Evolutionary conservation across 1,284 basidiomycete species (phyloP).

Genomic region (Puccinia triticina): DNA sequence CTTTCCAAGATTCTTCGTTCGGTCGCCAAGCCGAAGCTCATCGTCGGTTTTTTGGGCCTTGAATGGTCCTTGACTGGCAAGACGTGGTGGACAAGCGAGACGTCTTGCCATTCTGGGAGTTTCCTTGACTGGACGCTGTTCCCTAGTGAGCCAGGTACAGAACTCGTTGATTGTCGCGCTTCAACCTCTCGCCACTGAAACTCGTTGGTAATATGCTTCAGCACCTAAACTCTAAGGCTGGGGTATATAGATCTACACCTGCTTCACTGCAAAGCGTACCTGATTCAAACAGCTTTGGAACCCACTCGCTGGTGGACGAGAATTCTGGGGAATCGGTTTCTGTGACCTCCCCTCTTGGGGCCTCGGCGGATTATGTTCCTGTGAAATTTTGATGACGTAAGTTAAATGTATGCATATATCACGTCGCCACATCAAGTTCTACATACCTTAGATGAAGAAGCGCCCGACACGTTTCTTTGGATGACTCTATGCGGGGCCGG

Average conservation of each 20-base stretch:
- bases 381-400: neutral
- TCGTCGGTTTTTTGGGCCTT: conserved; percentile 17
- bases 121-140: conserved; percentile 16
- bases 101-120: conserved; percentile 38
- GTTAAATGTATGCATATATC: neutral
- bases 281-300: conserved; percentile 50
- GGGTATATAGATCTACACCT: neutral
- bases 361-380: conserved; percentile 6
- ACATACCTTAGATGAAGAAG: conserved; percentile 25
- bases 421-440: neutral
- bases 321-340: neutral
- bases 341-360: conserved; percentile 5
- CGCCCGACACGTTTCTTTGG: conserved; percentile 11
- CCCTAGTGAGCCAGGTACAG: neutral
- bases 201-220: neutral
- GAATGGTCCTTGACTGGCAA: conserved; percentile 46
- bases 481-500: neutral
- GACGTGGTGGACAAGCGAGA: conserved; percentile 49
- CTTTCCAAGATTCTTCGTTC: conserved; percentile 45
- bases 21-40: conserved; percentile 33
- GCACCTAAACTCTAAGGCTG: neutral
- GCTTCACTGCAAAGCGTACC: conserved; percentile 12
- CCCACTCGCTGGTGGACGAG: neutral
- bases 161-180: conserved; percentile 17
- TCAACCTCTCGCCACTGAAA: conserved; percentile 44